Percentiles rank a stretch among this genome's conserved stretches.
phyloP scores from a whole-genome alignment of 805 yeast genomes.

The Yarrowia hollandica region DNA sequence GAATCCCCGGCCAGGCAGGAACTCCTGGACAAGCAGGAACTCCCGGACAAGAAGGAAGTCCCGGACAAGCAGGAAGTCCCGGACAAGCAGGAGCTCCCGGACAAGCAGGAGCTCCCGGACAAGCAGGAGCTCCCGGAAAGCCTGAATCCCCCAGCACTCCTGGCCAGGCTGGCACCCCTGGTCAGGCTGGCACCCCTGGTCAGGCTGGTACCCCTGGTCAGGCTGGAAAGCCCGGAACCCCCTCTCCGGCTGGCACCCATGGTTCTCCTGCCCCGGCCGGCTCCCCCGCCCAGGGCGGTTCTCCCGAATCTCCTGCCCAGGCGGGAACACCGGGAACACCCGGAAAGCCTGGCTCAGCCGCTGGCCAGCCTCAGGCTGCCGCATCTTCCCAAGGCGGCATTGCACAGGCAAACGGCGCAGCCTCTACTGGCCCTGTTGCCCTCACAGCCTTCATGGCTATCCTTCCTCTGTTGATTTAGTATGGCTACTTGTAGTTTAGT shows the following conservation, averaged over 20 bases:
- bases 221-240: background rate
- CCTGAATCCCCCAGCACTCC: background rate
- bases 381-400: background rate
- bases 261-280: background rate
- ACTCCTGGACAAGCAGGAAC: too few species aligned
- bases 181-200: background rate
- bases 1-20: too few species aligned
- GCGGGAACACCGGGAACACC: background rate
- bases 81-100: too few species aligned
- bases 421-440: background rate
- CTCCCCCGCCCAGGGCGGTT: background rate
- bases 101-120: too few species aligned
- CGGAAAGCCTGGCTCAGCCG: background rate
- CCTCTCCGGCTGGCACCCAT: background rate
- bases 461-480: background rate
- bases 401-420: slow-evolving; percentile 10
- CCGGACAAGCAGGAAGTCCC: too few species aligned
- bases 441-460: background rate
- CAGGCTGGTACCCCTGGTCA: background rate
- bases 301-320: background rate
- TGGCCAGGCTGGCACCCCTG: background rate
- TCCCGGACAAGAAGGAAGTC: too few species aligned
- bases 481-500: background rate
- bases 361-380: background rate
- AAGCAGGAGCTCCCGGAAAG: too few species aligned